Evolutionary conservation across 805 yeast species (phyloP).

Genomic region (Saccharomycopsis babjevae): DNA sequence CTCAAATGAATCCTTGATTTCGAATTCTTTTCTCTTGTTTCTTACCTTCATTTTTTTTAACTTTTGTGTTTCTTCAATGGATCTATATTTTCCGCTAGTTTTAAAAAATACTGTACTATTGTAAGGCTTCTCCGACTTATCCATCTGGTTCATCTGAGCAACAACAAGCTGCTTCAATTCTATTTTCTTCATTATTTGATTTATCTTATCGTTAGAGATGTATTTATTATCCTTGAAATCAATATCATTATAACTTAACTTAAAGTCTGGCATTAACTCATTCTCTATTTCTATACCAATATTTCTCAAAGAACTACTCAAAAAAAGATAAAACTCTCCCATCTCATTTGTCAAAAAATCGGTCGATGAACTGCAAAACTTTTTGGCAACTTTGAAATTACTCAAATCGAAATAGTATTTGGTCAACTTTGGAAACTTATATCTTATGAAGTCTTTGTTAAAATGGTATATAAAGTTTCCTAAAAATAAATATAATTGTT

Average conservation of each 20-base stretch:
- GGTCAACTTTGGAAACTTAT: slow-evolving; percentile 2
- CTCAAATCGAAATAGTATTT: slow-evolving; percentile 1
- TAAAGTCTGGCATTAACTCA: neutral
- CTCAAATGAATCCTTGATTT: neutral
- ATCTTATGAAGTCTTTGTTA: neutral
- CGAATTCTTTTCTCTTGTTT: neutral
- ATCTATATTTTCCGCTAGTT: neutral
- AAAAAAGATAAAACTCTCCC: neutral
- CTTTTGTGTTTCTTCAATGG: neutral
- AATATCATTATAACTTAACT: neutral
- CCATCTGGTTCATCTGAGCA: neutral
- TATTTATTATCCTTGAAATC: neutral
- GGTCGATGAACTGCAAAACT: neutral
- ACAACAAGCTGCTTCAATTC: neutral
- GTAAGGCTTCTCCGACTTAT: neutral
- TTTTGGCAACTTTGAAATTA: neutral
- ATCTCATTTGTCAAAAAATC: neutral
- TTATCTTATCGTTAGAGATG: neutral
- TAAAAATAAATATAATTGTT: neutral
- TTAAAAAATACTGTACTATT: neutral
- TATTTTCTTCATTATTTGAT: neutral
- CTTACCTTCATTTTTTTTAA: neutral
- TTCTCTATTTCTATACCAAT: neutral
- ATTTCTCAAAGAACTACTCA: neutral
- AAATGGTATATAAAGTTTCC: slow-evolving; percentile 3